Evolutionary conservation across 2,329 filamentous ascomycete species (phyloP).

Genomic region (Grosmannia huntii): DNA sequence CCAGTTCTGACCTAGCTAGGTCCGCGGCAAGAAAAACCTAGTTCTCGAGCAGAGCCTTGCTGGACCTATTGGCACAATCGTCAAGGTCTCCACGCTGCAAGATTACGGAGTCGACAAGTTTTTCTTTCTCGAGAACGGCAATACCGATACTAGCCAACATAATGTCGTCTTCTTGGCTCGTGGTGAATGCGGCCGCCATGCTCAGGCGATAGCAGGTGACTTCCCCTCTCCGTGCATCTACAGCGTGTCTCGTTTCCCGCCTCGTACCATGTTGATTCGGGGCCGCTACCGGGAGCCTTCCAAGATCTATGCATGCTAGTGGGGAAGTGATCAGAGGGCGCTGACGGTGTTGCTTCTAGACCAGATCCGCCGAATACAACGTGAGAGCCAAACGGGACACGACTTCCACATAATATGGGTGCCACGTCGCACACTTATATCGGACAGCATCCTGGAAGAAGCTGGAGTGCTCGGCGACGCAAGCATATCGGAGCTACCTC

Average conservation of each 20-base stretch:
- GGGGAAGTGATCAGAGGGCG: constrained; percentile 31
- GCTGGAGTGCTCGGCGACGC: constrained; percentile 87
- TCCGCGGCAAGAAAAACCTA: constrained; percentile 96
- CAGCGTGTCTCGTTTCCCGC: background rate
- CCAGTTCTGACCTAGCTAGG: constrained; percentile 35
- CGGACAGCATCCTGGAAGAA: constrained; percentile 83
- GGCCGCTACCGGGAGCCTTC: constrained; percentile 24
- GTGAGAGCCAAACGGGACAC: constrained; percentile 79
- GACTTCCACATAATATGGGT: constrained; percentile 97
- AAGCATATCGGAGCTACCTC: constrained; percentile 72
- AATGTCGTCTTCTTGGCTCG: constrained; percentile 91
- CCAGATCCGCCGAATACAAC: constrained; percentile 81
- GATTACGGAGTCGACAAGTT: constrained; percentile 98
- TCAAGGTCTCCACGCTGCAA: constrained; percentile 89
- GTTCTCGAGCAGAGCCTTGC: constrained; percentile 85
- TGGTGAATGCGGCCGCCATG: constrained; percentile 76
- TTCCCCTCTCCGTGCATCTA: constrained; percentile 9
- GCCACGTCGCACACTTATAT: constrained; percentile 79
- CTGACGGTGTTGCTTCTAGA: constrained; percentile 49
- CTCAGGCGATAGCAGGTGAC: constrained; percentile 80
- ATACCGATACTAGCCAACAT: constrained; percentile 85
- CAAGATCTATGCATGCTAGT: background rate
- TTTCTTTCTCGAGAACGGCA: constrained; percentile 91
- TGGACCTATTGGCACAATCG: constrained; percentile 77
- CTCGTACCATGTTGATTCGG: background rate